These are phyloP conservation scores for Dentipellis fragilis DNA, from an alignment of 768 basidiomycete genomes.

Conservation along the genomic window DNA sequence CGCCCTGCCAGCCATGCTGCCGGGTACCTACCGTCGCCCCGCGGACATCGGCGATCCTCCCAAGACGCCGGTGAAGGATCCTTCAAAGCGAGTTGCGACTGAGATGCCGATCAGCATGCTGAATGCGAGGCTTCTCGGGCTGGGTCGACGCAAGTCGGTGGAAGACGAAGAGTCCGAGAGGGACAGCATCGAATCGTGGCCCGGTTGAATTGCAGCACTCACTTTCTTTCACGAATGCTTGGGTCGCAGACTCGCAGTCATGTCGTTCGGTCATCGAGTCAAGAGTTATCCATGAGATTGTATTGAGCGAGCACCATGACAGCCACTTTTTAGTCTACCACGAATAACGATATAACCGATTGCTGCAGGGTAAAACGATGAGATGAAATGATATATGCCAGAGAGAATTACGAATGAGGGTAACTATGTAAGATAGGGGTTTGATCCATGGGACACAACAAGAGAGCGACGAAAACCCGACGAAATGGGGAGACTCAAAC, in stretches of 20 bases:
- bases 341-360: no score
- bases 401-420: neutral
- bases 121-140: neutral
- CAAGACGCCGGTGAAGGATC: no score
- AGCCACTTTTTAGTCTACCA: no score
- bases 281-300: neutral
- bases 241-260: neutral
- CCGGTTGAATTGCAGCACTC: neutral
- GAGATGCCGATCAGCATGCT: neutral
- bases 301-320: neutral
- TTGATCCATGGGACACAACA: neutral
- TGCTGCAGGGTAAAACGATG: no score
- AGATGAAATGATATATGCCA: neutral
- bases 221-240: neutral
- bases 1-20: no score
- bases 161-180: neutral
- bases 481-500: neutral
- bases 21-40: no score
- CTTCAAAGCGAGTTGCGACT: no score
- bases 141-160: neutral
- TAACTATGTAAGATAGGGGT: neutral
- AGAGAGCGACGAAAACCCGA: neutral
- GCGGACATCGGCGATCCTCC: no score
- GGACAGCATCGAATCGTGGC: constrained; percentile 1
- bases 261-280: neutral